Conservation (phyloP, 441 rosid genomes). For the Populus hybrid region DNA sequence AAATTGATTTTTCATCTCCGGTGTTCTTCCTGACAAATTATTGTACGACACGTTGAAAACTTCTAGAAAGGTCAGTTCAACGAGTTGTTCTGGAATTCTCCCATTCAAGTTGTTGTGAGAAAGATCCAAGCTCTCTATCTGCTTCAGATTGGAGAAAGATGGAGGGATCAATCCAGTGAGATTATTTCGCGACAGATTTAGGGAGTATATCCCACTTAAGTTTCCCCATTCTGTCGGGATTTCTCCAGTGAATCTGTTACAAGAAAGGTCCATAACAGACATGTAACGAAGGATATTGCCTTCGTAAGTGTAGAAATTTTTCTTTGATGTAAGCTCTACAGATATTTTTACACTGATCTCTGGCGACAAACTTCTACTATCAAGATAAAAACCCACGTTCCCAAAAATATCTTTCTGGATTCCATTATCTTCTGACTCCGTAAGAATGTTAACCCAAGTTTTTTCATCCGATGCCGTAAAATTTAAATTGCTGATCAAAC, state of each 20-base stretch:
- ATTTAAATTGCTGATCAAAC: conserved; percentile 12
- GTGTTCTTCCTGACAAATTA: conserved; percentile 18
- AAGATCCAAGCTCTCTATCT: conserved; percentile 18
- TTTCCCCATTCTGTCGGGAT: neutral
- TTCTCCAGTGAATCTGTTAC: conserved; percentile 12
- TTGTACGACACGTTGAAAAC: conserved; percentile 22
- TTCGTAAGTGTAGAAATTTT: neutral
- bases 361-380: no score
- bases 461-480: neutral
- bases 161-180: conserved; percentile 10
- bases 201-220: neutral
- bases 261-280: conserved; percentile 17
- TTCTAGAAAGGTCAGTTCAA: neutral
- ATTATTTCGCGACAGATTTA: conserved; percentile 18
- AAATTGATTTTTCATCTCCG: conserved; percentile 19
- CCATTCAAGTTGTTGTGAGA: conserved; percentile 19
- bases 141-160: neutral
- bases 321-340: neutral
- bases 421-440: no score
- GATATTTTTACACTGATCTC: neutral
- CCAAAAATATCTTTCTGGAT: no score
- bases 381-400: no score
- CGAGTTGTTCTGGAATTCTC: conserved; percentile 1
- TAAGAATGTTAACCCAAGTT: no score
- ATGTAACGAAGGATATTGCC: conserved; percentile 5